Evolutionary conservation across 2,329 filamentous ascomycete species (phyloP), one percentile per base, ranked within the genome.

Genomic region (Alternaria alternata): DNA sequence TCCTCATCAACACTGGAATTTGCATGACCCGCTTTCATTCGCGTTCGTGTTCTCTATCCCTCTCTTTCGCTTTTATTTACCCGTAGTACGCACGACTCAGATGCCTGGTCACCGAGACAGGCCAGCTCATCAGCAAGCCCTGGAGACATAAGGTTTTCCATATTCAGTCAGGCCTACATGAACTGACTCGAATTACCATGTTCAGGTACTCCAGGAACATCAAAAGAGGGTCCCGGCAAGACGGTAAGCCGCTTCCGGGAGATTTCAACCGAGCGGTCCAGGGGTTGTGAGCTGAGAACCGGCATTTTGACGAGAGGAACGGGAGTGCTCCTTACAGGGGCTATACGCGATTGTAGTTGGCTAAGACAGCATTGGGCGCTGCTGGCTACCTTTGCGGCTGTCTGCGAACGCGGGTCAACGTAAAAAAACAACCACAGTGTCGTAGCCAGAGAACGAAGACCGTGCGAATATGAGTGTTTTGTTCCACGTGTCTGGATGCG

Each of bases 181-280:
- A n/a, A 54, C 51, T 61, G 54, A 63, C 54, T 62, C 62, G 59
- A 18, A 30, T 26, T 26, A 43, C 54, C 34, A 22, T 38, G 49
- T 46, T 54, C 52, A 57, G 51, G 41, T 55, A 52, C 47, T 51
- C 41, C 43, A 52, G 53, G 36, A 26, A 34, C 39, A 42, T 47
- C 34, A 22, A 53, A 28, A 46, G 26, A 28, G 32, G 26, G 51
- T 46, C 57, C 62, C 59, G 51, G 47, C 42, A 22, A 49, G 22
- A 39, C 46, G 64, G 62, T 64, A 62, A 52, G 43, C 53, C 44
- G 43, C 22, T 32, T 20, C 56, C 63, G 59, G 63, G 57, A 39
- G 47, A 57, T 64, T 53, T 59, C 53, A 60, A 43, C 51, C 65
- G 56, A 62, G 59, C 54, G 44, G 54, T 53, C 54, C 59, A 61